A percentile compares a stretch with the other conserved stretches of the same genome.
phyloP scores from a whole-genome alignment of 116 monocot genomes.

The Zostera marina region DNA sequence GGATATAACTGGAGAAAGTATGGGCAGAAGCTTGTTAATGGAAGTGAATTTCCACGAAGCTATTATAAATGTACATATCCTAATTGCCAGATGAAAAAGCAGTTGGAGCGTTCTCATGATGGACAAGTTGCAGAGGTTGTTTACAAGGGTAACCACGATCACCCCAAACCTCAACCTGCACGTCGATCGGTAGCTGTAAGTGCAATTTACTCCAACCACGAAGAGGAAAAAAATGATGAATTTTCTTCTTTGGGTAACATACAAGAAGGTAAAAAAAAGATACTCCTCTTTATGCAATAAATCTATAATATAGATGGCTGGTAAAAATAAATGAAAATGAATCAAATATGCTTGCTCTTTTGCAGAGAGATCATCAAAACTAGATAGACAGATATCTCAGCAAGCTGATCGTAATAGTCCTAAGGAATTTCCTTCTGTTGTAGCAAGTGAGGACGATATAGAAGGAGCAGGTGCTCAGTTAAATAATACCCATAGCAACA shows the following conservation, averaged over 20 bases:
- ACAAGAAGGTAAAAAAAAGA: conserved; percentile 37
- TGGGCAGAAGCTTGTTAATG: conserved; percentile 97
- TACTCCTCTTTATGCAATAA: neutral
- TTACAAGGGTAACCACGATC: conserved; percentile 87
- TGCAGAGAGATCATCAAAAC: conserved; percentile 38
- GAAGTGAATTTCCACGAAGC: conserved; percentile 90
- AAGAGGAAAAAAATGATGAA: conserved; percentile 37
- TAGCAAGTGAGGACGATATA: conserved; percentile 46
- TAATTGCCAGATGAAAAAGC: conserved; percentile 88
- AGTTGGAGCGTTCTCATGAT: conserved; percentile 81
- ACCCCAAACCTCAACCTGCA: conserved; percentile 80
- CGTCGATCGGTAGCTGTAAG: conserved; percentile 40
- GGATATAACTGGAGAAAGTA: conserved; percentile 99
- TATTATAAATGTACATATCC: conserved; percentile 99
- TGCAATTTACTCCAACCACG: conserved; percentile 29
- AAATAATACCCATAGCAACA: conserved; percentile 14
- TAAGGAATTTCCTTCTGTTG: conserved; percentile 28
- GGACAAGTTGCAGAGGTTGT: conserved; percentile 89
- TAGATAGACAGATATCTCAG: conserved; percentile 13
- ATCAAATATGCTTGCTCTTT: neutral
- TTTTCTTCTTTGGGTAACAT: conserved; percentile 20
- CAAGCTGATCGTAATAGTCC: conserved; percentile 26
- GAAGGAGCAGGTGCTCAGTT: conserved; percentile 30
- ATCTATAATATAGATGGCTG: neutral
- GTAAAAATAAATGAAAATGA: no score